Conservation (phyloP, 108 stramenopile genomes). For the Cyclotella baltica region DNA sequence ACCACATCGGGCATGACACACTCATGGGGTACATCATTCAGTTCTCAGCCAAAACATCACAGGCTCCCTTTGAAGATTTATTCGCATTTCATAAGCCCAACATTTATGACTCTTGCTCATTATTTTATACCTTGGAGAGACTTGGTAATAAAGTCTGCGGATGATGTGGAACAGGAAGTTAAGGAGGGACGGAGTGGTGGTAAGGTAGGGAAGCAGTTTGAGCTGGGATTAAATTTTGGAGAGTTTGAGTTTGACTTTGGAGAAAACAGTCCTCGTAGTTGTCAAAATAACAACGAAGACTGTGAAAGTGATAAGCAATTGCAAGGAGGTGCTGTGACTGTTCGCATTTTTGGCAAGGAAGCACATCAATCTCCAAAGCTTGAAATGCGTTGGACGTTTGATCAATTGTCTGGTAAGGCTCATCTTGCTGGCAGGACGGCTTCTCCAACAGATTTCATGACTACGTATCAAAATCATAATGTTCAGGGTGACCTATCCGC, state of each 20-base stretch:
- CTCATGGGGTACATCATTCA: slow-evolving; percentile 68
- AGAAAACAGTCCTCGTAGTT: slow-evolving; percentile 15
- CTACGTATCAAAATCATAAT: not conserved
- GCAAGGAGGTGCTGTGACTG: slow-evolving; percentile 35
- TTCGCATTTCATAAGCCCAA: slow-evolving; percentile 38
- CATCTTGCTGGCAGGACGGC: slow-evolving; percentile 40
- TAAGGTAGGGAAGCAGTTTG: slow-evolving; percentile 61
- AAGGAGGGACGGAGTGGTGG: slow-evolving; percentile 29
- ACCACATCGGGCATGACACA: slow-evolving; percentile 87
- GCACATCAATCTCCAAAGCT: slow-evolving; percentile 37
- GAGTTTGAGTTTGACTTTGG: slow-evolving; percentile 84
- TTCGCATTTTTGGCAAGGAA: slow-evolving; percentile 46
- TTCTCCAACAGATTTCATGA: slow-evolving; percentile 11
- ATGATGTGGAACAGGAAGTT: slow-evolving; percentile 48
- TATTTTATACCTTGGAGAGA: slow-evolving; percentile 59
- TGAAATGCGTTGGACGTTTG: slow-evolving; percentile 46
- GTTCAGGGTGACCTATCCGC: not conserved
- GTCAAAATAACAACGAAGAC: not conserved
- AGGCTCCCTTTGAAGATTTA: slow-evolving; percentile 42
- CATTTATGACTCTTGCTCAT: slow-evolving; percentile 58
- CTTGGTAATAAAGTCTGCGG: slow-evolving; percentile 30
- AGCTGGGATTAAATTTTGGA: slow-evolving; percentile 73
- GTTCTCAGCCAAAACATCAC: slow-evolving; percentile 46
- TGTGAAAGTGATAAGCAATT: not conserved
- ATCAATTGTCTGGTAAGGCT: slow-evolving; percentile 33